phyloP scores from a whole-genome alignment of 2,329 filamentous ascomycete genomes.

The Fusarium abutilonis region DNA sequence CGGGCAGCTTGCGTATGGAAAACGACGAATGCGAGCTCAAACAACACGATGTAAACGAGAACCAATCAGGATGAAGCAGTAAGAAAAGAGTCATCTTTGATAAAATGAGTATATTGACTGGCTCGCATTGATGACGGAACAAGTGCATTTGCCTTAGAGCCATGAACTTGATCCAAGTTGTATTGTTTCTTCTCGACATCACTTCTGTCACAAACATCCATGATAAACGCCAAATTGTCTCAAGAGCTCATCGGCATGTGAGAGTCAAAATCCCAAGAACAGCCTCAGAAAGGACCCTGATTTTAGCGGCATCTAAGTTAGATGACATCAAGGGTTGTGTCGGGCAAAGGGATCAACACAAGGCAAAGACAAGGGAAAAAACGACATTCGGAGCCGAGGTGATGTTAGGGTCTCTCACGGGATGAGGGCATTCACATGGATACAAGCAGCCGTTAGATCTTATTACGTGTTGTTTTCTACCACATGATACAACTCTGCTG shows the following conservation, averaged over 20 bases:
- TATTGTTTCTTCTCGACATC: not conserved
- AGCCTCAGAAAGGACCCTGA: conserved; percentile 2
- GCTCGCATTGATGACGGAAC: not conserved
- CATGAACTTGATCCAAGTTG: not conserved
- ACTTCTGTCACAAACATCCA: not conserved
- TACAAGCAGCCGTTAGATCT: not conserved
- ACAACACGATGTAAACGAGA: conserved; percentile 10
- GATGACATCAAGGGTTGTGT: not conserved
- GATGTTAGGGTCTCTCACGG: conserved; percentile 29
- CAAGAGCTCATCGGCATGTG: not conserved
- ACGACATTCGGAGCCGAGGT: conserved; percentile 21
- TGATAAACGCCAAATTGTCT: not conserved
- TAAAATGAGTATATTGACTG: not conserved
- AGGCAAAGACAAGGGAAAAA: not conserved
- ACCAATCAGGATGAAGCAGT: conserved; percentile 19
- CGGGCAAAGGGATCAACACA: conserved; percentile 13
- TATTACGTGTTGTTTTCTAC: conserved; percentile 16
- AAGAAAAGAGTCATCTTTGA: not conserved
- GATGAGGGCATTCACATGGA: conserved; percentile 43
- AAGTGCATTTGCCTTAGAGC: not conserved
- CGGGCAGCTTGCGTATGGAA: conserved; percentile 6
- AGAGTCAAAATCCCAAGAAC: conserved; percentile 4
- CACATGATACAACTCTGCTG: conserved; percentile 14
- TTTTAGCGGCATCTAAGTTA: conserved; percentile 4
- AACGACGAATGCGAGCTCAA: conserved; percentile 35